phyloP scores from a whole-genome alignment of 345 rosid genomes.

The Microthlaspi erraticum region DNA sequence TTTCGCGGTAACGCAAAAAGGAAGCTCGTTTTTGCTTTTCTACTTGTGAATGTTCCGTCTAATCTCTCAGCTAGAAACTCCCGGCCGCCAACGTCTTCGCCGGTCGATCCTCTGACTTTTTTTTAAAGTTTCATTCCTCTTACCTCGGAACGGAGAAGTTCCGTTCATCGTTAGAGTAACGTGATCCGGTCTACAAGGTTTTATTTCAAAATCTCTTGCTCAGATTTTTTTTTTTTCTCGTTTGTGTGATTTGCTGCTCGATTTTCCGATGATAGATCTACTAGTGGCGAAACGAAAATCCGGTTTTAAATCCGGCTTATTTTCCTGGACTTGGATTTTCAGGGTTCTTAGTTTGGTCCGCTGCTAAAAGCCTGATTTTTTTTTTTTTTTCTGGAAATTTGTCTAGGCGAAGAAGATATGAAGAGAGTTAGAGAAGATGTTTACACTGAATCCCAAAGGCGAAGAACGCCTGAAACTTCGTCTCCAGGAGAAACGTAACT shows the following conservation, averaged over 20 bases:
- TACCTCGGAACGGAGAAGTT: constrained; percentile 1
- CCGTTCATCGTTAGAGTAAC: constrained; percentile 15
- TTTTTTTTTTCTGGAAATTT: not conserved
- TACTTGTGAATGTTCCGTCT: constrained; percentile 21
- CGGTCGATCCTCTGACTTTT: constrained; percentile 36
- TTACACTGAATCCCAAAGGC: constrained; percentile 50
- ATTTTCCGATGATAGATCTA: constrained; percentile 33
- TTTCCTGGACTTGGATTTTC: constrained; percentile 45
- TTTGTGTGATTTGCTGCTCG: constrained; percentile 15
- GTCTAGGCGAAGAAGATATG: constrained; percentile 46
- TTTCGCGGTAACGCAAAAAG: not conserved
- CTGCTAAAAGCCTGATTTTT: constrained; percentile 43
- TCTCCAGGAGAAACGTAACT: constrained; percentile 81
- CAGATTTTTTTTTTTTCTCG: not conserved
- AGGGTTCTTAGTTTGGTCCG: constrained; percentile 53
- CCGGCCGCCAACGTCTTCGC: constrained; percentile 15
- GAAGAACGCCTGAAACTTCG: constrained; percentile 60
- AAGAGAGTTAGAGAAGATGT: constrained; percentile 84
- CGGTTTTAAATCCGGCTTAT: not conserved
- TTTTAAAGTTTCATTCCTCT: not conserved
- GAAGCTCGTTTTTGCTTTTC: constrained; percentile 28
- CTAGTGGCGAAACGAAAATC: not conserved
- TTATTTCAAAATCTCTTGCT: constrained; percentile 36
- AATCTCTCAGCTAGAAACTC: constrained; percentile 17
- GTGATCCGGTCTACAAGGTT: constrained; percentile 36